phyloP scores from a whole-genome alignment of 495 filamentous ascomycete genomes.

The Chaetomium cochliodes region DNA sequence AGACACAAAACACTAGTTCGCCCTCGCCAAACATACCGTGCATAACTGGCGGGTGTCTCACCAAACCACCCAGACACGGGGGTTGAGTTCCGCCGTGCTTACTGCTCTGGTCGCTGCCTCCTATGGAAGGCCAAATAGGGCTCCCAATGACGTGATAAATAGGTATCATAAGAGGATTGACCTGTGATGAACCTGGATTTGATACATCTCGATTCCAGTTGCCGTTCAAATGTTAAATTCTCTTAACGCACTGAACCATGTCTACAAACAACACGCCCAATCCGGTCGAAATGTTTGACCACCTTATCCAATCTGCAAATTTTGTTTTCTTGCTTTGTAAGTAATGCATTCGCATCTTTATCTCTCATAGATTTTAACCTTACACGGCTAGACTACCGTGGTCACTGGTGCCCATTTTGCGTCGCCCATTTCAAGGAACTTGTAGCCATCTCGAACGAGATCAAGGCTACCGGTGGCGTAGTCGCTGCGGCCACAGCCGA shows the following conservation, averaged over 20 bases:
- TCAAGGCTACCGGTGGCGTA: background rate
- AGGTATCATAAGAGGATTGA: too few relatives aligned
- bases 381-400: background rate
- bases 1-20: too few relatives aligned
- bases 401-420: slow-evolving; percentile 5
- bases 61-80: background rate
- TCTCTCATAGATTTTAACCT: background rate
- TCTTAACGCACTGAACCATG: background rate
- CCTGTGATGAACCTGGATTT: background rate
- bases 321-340: background rate
- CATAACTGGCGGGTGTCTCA: background rate
- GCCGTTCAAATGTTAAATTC: background rate
- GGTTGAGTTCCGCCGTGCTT: background rate
- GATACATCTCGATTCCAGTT: background rate
- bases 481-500: background rate
- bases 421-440: background rate
- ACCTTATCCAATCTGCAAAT: background rate
- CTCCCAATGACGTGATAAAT: too few relatives aligned
- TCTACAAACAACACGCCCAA: background rate
- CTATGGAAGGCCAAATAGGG: too few relatives aligned
- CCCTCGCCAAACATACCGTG: background rate
- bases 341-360: background rate
- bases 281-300: background rate
- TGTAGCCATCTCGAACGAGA: background rate
- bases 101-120: background rate